Base-by-base conservation (phyloP, 225 moss, liverwort and hornwort species). In the Marchantia paleacea region DNA sequence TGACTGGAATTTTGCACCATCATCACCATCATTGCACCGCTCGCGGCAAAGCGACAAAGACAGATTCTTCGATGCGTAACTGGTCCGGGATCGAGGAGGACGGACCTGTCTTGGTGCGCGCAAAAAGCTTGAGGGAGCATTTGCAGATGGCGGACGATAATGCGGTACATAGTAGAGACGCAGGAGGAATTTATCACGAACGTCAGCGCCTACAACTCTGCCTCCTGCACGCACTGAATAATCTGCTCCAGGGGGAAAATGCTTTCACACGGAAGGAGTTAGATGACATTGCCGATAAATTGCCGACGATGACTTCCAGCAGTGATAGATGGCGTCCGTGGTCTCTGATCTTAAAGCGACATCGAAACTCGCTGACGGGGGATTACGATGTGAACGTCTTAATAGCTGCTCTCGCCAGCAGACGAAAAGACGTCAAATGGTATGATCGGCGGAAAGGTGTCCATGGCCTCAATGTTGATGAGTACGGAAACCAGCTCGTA, bases 331-430 rank as follows among this genome's bases (percentile, higher is more conserved):
- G 83, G 79, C 92, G 87, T 31, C 93, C 90, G 11, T 75, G 93
- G 0, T 88, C 91, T 10, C 63, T 91, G 29, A 75, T 99, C 16
- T 92, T 89, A 71, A 99, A 95, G 84, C 83, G 89, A 9, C 99
- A 99, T 75, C 88, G 95, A 77, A 99, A 94, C 72, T 52, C 84
- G 5, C 14, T 99, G 28, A 91, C 92, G 52, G 99, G 99, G 62
- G 95, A 99, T 69, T 99, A 99, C 10, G 99, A 99, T 68, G 99
- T 85, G 10, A 92, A 99, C 73, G 99, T 99, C 72, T 75, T 99
- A 50, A 84, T 91, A 30, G 86, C 94, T 22, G 95, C 99, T 4
- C 90, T 95, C 0, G 86, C 66, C 12, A 82, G 80, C 0, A 87
- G 92, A 89, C 90, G 81, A 6, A 94, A 91, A 72, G 91, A 94